These are phyloP conservation scores for Millerozyma miso DNA, from an alignment of 805 yeast genomes.

Conservation along the genomic window DNA sequence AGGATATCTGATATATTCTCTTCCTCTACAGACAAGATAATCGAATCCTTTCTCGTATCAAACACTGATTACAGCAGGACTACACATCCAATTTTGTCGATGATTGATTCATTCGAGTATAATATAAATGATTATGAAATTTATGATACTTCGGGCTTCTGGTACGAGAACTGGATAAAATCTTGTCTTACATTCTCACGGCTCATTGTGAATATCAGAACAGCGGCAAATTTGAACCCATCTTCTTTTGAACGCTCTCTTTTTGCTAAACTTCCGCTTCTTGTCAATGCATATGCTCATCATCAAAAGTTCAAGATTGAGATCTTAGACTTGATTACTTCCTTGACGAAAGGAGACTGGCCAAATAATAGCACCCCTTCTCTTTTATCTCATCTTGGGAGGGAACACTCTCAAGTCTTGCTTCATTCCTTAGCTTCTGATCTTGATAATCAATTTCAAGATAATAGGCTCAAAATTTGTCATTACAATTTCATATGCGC, in stretches of 20 bases:
- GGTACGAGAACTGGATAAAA: conserved; percentile 48
- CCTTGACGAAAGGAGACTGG: conserved; percentile 55
- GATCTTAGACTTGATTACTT: conserved; percentile 53
- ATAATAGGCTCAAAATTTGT: conserved; percentile 47
- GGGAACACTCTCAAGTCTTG: conserved; percentile 54
- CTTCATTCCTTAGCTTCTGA: conserved; percentile 59
- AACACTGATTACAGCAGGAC: conserved; percentile 49
- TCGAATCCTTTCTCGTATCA: conserved; percentile 53
- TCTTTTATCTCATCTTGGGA: conserved; percentile 73
- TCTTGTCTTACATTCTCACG: conserved; percentile 54
- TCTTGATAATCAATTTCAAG: conserved; percentile 53
- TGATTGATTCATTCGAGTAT: conserved; percentile 45
- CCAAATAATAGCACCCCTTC: conserved; percentile 63
- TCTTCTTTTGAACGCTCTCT: conserved; percentile 63
- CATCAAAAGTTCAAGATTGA: conserved; percentile 43
- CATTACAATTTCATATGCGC: conserved; percentile 64
- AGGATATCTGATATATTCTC: conserved; percentile 47
- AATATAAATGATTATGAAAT: conserved; percentile 32
- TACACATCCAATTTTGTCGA: conserved; percentile 47
- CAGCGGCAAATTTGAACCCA: conserved; percentile 43
- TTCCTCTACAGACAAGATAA: conserved; percentile 46
- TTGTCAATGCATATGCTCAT: conserved; percentile 57
- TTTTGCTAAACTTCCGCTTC: conserved; percentile 49
- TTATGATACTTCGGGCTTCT: conserved; percentile 41
- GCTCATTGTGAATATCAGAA: conserved; percentile 54